These are phyloP conservation scores for Wickerhamiella siamensis DNA, from an alignment of 805 yeast species.

Conservation along the genomic window DNA sequence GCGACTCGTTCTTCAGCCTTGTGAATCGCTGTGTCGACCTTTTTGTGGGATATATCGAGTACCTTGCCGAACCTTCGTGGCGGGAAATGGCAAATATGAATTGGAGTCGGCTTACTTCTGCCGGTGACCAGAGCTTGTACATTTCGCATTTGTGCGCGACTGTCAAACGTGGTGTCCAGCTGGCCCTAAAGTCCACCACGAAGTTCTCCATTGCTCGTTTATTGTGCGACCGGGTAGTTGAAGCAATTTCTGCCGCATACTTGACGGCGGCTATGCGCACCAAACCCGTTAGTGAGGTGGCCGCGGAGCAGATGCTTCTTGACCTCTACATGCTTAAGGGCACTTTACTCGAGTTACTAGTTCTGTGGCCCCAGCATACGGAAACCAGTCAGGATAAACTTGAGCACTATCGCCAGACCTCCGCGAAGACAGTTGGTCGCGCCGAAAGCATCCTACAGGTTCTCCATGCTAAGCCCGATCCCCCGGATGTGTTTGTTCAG, in stretches of 20 bases:
- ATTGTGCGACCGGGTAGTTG: slow-evolving; percentile 64
- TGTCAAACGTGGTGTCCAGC: slow-evolving; percentile 33
- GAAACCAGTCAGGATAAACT: slow-evolving; percentile 29
- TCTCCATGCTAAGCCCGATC: slow-evolving; percentile 47
- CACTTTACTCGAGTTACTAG: slow-evolving; percentile 28
- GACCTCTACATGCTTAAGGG: slow-evolving; percentile 57
- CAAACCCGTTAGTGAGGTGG: slow-evolving; percentile 53
- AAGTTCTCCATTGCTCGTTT: slow-evolving; percentile 60
- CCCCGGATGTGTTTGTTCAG: slow-evolving; percentile 47
- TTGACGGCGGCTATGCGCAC: slow-evolving; percentile 39
- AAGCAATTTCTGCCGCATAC: slow-evolving; percentile 42
- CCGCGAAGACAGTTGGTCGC: slow-evolving; percentile 17
- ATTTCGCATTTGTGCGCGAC: slow-evolving; percentile 41
- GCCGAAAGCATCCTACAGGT: slow-evolving; percentile 58
- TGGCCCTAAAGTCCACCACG: slow-evolving; percentile 29
- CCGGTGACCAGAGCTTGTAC: slow-evolving; percentile 60
- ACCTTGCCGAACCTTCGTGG: slow-evolving; percentile 58
- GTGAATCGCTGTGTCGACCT: slow-evolving; percentile 44
- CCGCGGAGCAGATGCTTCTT: slow-evolving; percentile 66
- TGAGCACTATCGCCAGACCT: slow-evolving; percentile 8
- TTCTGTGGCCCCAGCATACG: slow-evolving; percentile 24
- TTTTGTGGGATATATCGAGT: slow-evolving; percentile 45
- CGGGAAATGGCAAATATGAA: slow-evolving; percentile 66
- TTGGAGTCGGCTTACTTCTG: slow-evolving; percentile 53
- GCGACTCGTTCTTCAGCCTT: slow-evolving; percentile 40